Evolutionary conservation across 257 asterid species (phyloP), one percentile per base, ranked within the genome.

Genomic region (Lavandula angustifolia): DNA sequence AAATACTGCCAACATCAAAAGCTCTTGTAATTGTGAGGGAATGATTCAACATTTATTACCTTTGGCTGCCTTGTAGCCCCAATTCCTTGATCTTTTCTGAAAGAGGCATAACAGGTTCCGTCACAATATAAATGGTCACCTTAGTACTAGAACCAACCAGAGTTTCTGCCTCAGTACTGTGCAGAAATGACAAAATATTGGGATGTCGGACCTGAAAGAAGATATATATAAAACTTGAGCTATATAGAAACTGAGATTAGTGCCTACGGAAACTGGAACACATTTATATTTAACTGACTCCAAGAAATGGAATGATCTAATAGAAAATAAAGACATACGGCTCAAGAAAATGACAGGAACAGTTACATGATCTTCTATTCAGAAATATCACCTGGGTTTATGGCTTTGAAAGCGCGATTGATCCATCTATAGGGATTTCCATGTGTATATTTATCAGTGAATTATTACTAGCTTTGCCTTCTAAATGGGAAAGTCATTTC

Each of bases 41-140:
- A 41, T 72, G 62, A 37, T 61, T 70, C 64, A 47, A 59, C 46
- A 41, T 67, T 52, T 50, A 64, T 50, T 61, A 73, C 99, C 95
- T 94, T 78, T 87, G 99, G 73, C 83, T 83, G 77, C 95, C 96
- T 62, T 81, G 74, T 61, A 92, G 70, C 68, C 94, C 97, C 83
- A 92, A 76, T 80, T 92, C 97, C 87, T 87, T 92, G 75, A 92
- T 80, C 81, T 89, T 89, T 73, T 92, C 99, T 11, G 91, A 84
- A 74, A 92, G 90, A 54, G 99, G 97, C 87, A 89, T 79, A 33
- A 92, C 99, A 67, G 99, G 95, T 80, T 92, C 99, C 7, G 99
- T 92, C 63, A 92, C 99, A 67, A 92, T 83, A 69, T 92, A 92
- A 67, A 92, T 85, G 46, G 96, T 84, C 64, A 87, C 86, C 82